Conservation (phyloP, 441 rosid genomes). For the Gossypium schwendimanii region DNA sequence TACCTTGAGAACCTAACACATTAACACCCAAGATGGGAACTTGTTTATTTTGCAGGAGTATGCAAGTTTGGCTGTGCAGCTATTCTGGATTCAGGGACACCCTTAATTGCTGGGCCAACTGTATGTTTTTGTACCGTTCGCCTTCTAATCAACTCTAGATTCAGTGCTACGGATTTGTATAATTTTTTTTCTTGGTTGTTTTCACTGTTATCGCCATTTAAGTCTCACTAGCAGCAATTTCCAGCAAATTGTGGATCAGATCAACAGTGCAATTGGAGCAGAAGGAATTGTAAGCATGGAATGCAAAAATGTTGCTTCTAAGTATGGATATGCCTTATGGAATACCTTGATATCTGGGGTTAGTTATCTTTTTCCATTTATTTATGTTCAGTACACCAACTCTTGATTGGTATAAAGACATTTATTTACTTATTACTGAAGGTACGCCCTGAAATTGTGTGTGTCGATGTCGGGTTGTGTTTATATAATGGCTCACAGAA, state of each 20-base stretch:
- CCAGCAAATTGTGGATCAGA: slow-evolving; percentile 47
- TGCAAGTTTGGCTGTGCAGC: slow-evolving; percentile 43
- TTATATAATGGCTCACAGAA: slow-evolving; percentile 21
- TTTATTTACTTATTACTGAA: slow-evolving; percentile 16
- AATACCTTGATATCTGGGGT: slow-evolving; percentile 46
- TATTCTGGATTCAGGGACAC: slow-evolving; percentile 53
- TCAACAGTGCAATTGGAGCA: slow-evolving; percentile 60
- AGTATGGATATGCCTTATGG: slow-evolving; percentile 44
- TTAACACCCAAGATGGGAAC: background rate
- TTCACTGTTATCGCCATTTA: background rate
- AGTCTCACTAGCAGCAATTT: slow-evolving; percentile 15
- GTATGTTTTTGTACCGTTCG: slow-evolving; percentile 26
- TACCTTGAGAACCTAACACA: background rate
- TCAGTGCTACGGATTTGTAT: background rate
- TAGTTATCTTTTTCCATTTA: slow-evolving; percentile 10
- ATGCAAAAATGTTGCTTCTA: slow-evolving; percentile 36
- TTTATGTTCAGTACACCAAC: background rate
- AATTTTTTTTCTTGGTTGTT: background rate
- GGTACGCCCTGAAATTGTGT: slow-evolving; percentile 45
- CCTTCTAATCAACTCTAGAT: background rate
- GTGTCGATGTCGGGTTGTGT: slow-evolving; percentile 51
- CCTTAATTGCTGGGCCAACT: slow-evolving; percentile 60
- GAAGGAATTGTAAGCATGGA: slow-evolving; percentile 45
- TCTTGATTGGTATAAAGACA: background rate
- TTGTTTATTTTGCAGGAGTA: slow-evolving; percentile 32